These are phyloP conservation scores for Diplosphaera chodatii DNA, from an alignment of 139 green algal genomes.

Conservation along the genomic window DNA sequence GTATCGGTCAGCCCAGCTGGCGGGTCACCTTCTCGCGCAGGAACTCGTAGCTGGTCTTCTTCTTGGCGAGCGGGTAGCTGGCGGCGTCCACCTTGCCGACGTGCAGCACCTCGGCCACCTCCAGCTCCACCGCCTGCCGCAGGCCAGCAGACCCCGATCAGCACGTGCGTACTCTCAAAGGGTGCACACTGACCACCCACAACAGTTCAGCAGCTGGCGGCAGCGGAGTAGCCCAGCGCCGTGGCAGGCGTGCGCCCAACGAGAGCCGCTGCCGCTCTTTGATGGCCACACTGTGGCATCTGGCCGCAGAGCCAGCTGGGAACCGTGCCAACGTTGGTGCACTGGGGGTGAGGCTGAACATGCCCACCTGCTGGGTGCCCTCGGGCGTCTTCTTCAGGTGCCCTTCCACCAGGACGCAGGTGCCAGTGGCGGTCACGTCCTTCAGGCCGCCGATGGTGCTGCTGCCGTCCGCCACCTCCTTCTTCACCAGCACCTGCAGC, in stretches of 20 bases:
- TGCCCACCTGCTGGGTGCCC: slow-evolving; percentile 70
- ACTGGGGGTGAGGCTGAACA: too few species aligned
- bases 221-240: too few species aligned
- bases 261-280: too few species aligned
- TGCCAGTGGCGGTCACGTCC: slow-evolving; percentile 70
- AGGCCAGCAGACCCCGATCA: neutral
- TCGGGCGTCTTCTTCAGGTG: slow-evolving; percentile 73
- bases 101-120: slow-evolving; percentile 70
- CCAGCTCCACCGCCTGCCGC: slow-evolving; percentile 73
- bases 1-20: too few species aligned
- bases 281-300: too few species aligned
- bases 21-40: slow-evolving; percentile 87
- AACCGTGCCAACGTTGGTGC: too few species aligned
- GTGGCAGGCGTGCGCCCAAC: too few species aligned
- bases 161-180: neutral
- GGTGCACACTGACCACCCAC: too few species aligned
- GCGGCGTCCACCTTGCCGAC: slow-evolving; percentile 74
- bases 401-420: slow-evolving; percentile 81
- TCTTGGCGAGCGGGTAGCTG: slow-evolving; percentile 95
- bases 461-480: slow-evolving; percentile 52
- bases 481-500: slow-evolving; percentile 68
- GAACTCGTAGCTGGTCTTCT: slow-evolving; percentile 92
- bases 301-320: too few species aligned
- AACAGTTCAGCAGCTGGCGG: too few species aligned
- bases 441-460: slow-evolving; percentile 59